Evolutionary conservation across 73 alveolate genomes (phyloP).

Genomic region (Uronychia binucleata): DNA sequence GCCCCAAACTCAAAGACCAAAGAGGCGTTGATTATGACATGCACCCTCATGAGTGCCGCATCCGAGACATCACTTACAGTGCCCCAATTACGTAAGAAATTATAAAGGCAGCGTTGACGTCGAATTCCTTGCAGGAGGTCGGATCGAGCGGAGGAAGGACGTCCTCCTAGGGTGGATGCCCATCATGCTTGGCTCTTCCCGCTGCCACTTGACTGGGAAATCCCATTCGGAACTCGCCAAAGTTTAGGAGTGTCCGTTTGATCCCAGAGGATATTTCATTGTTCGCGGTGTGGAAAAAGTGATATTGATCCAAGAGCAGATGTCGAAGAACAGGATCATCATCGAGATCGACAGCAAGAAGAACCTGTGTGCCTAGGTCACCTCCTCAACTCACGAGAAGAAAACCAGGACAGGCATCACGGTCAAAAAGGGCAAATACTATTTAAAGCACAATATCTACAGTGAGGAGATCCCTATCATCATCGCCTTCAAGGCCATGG

Average conservation of each 20-base stretch:
- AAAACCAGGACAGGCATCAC: slow-evolving; percentile 90
- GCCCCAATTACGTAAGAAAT: slow-evolving; percentile 81
- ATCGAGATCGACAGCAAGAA: slow-evolving; percentile 93
- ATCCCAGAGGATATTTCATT: slow-evolving; percentile 98
- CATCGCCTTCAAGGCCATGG: slow-evolving; percentile 96
- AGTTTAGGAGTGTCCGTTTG: slow-evolving; percentile 95
- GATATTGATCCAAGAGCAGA: slow-evolving; percentile 91
- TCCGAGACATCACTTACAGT: slow-evolving; percentile 92
- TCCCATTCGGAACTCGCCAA: slow-evolving; percentile 75
- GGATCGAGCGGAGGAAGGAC: slow-evolving; percentile 58
- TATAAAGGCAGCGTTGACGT: slow-evolving; percentile 72
- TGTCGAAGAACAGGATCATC: slow-evolving; percentile 96
- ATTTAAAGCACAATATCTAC: slow-evolving; percentile 83
- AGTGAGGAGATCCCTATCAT: slow-evolving; percentile 93
- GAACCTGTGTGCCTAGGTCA: slow-evolving; percentile 82
- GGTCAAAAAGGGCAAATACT: slow-evolving; percentile 78
- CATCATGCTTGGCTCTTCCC: slow-evolving; percentile 94
- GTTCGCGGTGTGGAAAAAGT: slow-evolving; percentile 98
- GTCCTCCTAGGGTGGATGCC: slow-evolving; percentile 93
- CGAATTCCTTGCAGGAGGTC: slow-evolving; percentile 75
- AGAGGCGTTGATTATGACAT: slow-evolving; percentile 4
- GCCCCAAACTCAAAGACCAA: slow-evolving; percentile 80
- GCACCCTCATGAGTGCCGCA: slow-evolving; percentile 95
- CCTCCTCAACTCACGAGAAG: slow-evolving; percentile 91
- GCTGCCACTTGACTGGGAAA: slow-evolving; percentile 83